phyloP scores from a whole-genome alignment of 75 land plant species.

The Selaginella tamariscina region DNA sequence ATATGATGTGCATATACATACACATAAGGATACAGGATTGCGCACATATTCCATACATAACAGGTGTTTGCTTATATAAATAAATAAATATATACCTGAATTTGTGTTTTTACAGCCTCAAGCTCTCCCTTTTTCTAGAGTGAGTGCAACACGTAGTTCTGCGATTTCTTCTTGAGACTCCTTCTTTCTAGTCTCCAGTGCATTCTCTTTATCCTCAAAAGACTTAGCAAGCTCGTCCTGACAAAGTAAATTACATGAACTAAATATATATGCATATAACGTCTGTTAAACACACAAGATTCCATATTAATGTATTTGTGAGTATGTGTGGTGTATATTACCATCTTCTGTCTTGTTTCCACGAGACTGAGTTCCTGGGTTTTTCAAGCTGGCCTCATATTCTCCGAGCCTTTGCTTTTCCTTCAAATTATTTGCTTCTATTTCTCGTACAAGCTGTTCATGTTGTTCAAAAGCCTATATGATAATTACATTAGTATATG shows the following conservation, averaged over 20 bases:
- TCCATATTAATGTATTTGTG: too few species aligned
- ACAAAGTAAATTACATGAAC: conserved; percentile 4
- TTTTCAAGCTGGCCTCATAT: conserved; percentile 21
- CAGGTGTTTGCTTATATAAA: too few species aligned
- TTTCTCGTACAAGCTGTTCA: conserved; percentile 23
- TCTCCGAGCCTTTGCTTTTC: conserved; percentile 28
- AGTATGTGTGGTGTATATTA: too few species aligned
- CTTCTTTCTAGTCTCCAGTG: conserved; percentile 34
- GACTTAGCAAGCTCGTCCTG: conserved; percentile 54
- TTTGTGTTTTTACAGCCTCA: conserved; percentile 11
- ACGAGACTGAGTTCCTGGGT: conserved; percentile 23
- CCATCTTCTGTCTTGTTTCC: conserved; percentile 21
- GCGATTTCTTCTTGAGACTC: conserved; percentile 39
- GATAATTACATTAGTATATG: not conserved
- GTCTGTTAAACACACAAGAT: not conserved
- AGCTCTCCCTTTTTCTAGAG: conserved; percentile 39
- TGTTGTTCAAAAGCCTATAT: conserved; percentile 26
- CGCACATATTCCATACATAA: too few species aligned
- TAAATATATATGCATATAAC: not conserved
- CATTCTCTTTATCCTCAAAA: conserved; percentile 44
- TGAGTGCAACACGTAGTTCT: conserved; percentile 40
- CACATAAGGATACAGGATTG: too few species aligned
- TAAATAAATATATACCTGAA: too few species aligned
- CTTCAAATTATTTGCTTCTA: conserved; percentile 16
- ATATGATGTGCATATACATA: too few species aligned